Evolutionary conservation across 2,329 filamentous ascomycete species (phyloP), one percentile per base, ranked within the genome.

Genomic region (Aspergillus pseudotamarii): DNA sequence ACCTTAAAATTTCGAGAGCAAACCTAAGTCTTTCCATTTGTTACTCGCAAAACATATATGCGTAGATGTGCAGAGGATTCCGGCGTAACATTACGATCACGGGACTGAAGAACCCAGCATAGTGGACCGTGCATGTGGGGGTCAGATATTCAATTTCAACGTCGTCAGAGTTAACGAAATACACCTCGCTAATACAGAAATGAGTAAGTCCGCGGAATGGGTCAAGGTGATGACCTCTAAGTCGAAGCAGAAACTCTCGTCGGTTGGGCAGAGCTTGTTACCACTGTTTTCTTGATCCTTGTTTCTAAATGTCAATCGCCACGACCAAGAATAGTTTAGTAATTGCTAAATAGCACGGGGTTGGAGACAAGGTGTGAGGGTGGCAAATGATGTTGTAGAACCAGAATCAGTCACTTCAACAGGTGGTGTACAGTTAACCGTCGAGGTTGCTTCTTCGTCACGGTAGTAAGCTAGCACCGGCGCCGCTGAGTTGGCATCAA

Each of bases 121-220:
- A 64, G 68, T 76, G 78, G 76, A 73, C 67, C 68, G 62, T 71
- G 69, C 70, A 76, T 72, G 73, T 73, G 74, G 73, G 19, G 45
- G 76, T 73, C 72, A 62, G 34, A 65, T 78, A 77, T 77, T 68
- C 75, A 78, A 78, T 74, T 76, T 72, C 68, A 77, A 79, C 76
- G 73, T 79, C 75, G 66, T 67, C 65, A 60, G 56, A 60, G 16
- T 36, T 54, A 45, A 46, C 41, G 56, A 54, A 58, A 51, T 43
- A 26, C 41, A 26, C 26, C 30, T 45, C 32, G 41, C 6, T 36
- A 54, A 36, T 36, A 34, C 38, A 21, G 65, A 21, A 51, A 34
- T 9, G 8, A 11, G 34, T 30, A 59, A 32, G 14, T 14, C n/a
- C 16, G 23, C 23, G 2, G 14, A 16, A 43, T 16, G 12, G 16